A percentile compares a stretch with the other conserved stretches of the same genome.
Evolutionary conservation across 78 protist species (phyloP).

Genomic region (Dictyostelium intermedium): DNA sequence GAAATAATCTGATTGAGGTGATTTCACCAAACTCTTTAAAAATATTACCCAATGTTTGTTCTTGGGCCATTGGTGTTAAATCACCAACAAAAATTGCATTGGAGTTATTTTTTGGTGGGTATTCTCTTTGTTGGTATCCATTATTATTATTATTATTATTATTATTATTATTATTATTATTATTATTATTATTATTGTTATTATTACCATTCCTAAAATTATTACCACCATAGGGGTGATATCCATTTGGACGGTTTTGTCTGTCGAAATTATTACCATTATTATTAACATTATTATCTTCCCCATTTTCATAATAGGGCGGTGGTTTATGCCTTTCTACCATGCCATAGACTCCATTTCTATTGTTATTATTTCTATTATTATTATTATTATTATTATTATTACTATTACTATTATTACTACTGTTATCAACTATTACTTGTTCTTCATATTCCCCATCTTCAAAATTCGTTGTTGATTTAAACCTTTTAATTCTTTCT

Average conservation of each 20-base stretch:
- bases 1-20: constrained; percentile 15
- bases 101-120: neutral
- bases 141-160: too few species aligned
- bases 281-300: neutral
- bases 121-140: neutral
- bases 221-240: neutral
- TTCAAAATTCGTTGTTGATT: constrained; percentile 2
- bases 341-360: neutral
- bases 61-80: neutral
- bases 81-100: constrained; percentile 52
- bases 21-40: constrained; percentile 34
- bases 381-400: neutral
- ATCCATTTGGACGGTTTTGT: neutral
- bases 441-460: constrained; percentile 46
- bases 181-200: too few species aligned
- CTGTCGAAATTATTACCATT: neutral
- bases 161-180: too few species aligned
- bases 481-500: neutral
- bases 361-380: neutral
- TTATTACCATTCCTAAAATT: constrained; percentile 1
- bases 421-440: neutral
- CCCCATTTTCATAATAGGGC: neutral
- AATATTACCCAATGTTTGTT: neutral
- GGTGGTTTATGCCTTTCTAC: neutral
- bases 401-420: neutral